These are phyloP conservation scores for Salix purpurea DNA, from an alignment of 345 rosid species.

Conservation along the genomic window DNA sequence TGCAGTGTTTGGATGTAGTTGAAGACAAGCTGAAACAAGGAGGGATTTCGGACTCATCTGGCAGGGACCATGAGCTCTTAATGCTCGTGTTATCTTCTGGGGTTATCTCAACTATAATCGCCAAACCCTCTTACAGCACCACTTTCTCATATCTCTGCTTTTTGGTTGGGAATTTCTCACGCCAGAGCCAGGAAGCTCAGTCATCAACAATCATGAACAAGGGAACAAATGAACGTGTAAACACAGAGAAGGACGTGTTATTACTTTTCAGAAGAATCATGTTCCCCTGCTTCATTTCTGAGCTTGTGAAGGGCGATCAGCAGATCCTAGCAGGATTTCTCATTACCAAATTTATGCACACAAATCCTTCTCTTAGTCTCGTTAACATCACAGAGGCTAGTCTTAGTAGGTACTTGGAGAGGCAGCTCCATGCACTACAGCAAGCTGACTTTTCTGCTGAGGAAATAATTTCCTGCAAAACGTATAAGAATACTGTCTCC, in stretches of 20 bases:
- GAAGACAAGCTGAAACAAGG: conserved; percentile 64
- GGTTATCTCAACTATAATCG: conserved; percentile 43
- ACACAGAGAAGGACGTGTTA: conserved; percentile 13
- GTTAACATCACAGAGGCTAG: conserved; percentile 64
- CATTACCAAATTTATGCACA: conserved; percentile 76
- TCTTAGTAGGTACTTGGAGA: conserved; percentile 57
- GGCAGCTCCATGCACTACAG: conserved; percentile 42
- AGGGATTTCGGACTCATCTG: conserved; percentile 41
- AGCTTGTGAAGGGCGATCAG: conserved; percentile 70
- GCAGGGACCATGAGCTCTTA: conserved; percentile 53
- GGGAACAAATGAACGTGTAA: conserved; percentile 19
- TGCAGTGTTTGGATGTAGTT: conserved; percentile 44
- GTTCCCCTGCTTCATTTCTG: conserved; percentile 63
- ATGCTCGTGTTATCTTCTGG: conserved; percentile 61
- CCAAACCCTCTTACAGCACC: conserved; percentile 39
- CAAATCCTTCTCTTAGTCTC: conserved; percentile 57
- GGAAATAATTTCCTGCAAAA: conserved; percentile 19
- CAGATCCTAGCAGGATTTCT: conserved; percentile 72
- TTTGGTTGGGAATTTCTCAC: conserved; percentile 59
- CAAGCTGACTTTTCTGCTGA: conserved; percentile 22
- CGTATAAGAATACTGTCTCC: conserved; percentile 42
- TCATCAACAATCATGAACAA: conserved; percentile 18
- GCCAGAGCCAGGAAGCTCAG: conserved; percentile 57
- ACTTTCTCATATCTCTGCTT: conserved; percentile 68
- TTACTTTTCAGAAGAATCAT: conserved; percentile 50